These are phyloP conservation scores for Ogataea trehalophila DNA, from an alignment of 805 yeast species.

Conservation along the genomic window DNA sequence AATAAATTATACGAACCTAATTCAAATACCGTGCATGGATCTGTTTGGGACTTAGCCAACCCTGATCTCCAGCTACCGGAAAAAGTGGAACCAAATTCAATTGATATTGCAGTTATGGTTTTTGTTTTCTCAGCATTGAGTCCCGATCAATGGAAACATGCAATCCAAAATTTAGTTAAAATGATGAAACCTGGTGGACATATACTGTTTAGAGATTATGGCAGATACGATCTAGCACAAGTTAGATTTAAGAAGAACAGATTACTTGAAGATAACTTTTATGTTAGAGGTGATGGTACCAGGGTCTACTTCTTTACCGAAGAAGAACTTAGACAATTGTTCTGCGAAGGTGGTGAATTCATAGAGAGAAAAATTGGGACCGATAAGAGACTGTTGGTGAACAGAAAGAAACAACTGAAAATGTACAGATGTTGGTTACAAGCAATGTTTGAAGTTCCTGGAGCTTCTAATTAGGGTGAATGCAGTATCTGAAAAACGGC, in stretches of 20 bases:
- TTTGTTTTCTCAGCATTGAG: constrained; percentile 90
- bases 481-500: too few species aligned
- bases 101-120: constrained; percentile 90
- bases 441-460: constrained; percentile 62
- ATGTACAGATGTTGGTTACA: constrained; percentile 98
- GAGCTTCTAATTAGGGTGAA: neutral
- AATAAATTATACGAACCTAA: constrained; percentile 56
- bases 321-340: constrained; percentile 77
- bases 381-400: constrained; percentile 85
- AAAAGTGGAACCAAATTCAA: constrained; percentile 72
- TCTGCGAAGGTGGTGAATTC: constrained; percentile 50
- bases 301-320: constrained; percentile 96
- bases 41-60: constrained; percentile 95
- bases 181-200: constrained; percentile 90
- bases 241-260: constrained; percentile 88
- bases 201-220: constrained; percentile 88
- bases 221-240: constrained; percentile 93
- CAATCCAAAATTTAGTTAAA: constrained; percentile 63
- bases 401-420: constrained; percentile 85
- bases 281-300: constrained; percentile 97
- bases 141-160: constrained; percentile 87
- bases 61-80: constrained; percentile 73
- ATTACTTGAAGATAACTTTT: constrained; percentile 84
- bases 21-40: constrained; percentile 57
- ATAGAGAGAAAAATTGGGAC: constrained; percentile 75